Base-by-base conservation (phyloP, 805 yeast genomes). In the Saturnispora saitoi region DNA sequence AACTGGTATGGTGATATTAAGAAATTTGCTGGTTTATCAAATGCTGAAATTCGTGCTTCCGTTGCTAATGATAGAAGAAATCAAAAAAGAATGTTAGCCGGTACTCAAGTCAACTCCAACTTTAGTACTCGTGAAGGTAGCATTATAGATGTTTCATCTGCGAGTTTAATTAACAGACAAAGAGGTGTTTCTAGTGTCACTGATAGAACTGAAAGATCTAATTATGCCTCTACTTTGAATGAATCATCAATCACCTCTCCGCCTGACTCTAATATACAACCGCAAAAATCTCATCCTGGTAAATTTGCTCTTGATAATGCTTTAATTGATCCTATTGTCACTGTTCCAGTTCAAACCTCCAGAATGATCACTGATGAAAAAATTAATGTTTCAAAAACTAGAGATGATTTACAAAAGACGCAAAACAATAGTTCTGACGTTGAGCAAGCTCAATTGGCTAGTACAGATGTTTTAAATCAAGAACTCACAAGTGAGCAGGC, bases 1-100 rank as follows among this genome's bases (percentile, higher is more conserved):
- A 75, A 72, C 36, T 91, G 99, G 99, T 86, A 77, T 65, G 77
- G 77, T 55, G 95, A 86, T 60, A 72, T 91, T 55, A 80, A 81
- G 61, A 71, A 70, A 42, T 70, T 89, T 56, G 83, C 93, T 2
- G 66, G 73, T 14, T 70, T 84, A 50, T 70, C 81, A 19, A 76
- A 76, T n/a, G 80, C 87, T 2, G 67, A 73, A 26, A 73, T 82
- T 12, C 72, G 86, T 59, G 73, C 82, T 1, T 68, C 73, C 43
- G 69, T 71, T 39, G 71, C 72, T 10, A 59, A 53, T 54, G 69
- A 66, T 43, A 62, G 67, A 51, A 56, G 51, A 32, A 63, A 56
- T 36, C 59, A 57, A 34, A 58, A 48, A 40, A 47, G 62, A 29
- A 44, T 55, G 22, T 15, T 34, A n/a, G 15, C 38, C 4, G 38